Base-by-base conservation (phyloP, 805 yeast genomes). In the Saccharomycopsis fermentans region DNA sequence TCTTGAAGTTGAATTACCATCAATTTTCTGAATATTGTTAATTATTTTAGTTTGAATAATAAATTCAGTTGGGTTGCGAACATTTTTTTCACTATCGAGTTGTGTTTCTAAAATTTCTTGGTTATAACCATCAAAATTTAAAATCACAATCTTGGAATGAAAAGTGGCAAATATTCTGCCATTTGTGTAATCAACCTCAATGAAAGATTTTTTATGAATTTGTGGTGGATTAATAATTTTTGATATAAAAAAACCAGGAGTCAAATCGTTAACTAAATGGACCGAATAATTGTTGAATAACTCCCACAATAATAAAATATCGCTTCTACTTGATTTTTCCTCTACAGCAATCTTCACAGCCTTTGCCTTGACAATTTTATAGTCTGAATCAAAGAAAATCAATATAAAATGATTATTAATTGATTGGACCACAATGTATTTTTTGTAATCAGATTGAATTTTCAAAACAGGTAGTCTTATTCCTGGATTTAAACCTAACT, bases 181-280 rank as follows among this genome's bases (percentile, higher is more conserved):
- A 40, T 48, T 55, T 6, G 43, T 32, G 43, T 55, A 61, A 37
- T 61, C 63, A 5, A 58, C 56, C 5, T 61, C 59, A 19, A 61
- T 9, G 17, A 54, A 56, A 11, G 53, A 56, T 27, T 50, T 50
- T 12, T 24, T 17, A 19, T 21, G 11, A 19, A 19, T 6, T 43
- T n/a, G 39, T 3, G 12, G 24, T 11, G 57, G 55, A n/a, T 36
- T 36, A 11, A 55, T 54, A 14, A 58, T 29, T 27, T 52, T 37
- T 43, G 50, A 21, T 1, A n/a, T 21, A 3, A 56, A 36, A 27
- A 29, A 40, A 26, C 12, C n/a, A n/a, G 55, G 34, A 19, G 40
- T 39, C 9, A 52, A n/a, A 12, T 52, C 55, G 21, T 37, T 19
- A 2, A 43, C 8, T 14, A 52, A 32, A 34, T 56, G 55, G 21